Conservation (phyloP, 805 yeast genomes). For the Wilhelminamyces savonicus region DNA sequence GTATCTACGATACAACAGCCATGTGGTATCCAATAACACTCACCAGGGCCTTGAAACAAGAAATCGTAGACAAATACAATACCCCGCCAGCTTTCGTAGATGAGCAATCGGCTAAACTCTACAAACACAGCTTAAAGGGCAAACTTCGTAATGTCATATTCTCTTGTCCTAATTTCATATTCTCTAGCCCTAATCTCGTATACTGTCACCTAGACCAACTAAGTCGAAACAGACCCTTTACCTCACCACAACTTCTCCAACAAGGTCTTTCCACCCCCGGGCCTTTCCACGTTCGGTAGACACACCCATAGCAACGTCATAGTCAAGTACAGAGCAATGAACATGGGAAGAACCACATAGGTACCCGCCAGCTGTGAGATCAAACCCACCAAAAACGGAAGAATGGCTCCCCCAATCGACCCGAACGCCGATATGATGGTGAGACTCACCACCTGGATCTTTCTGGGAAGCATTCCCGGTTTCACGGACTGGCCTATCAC, state of each 20-base stretch:
- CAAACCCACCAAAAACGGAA: conserved; percentile 49
- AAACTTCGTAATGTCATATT: too few relatives aligned
- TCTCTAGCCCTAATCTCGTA: too few relatives aligned
- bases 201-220: too few relatives aligned
- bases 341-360: conserved; percentile 44
- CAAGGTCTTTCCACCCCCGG: conserved; percentile 1
- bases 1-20: too few relatives aligned
- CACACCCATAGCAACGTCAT: conserved; percentile 35
- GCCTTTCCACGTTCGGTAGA: conserved; percentile 29
- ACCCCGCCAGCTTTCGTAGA: too few relatives aligned
- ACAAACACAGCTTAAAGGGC: too few relatives aligned
- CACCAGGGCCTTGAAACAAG: too few relatives aligned
- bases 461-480: conserved; percentile 37
- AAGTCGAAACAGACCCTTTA: too few relatives aligned
- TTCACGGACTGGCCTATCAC: conserved; percentile 39
- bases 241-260: conserved; percentile 15
- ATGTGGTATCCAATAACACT: too few relatives aligned
- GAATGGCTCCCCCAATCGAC: conserved; percentile 50
- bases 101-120: too few relatives aligned
- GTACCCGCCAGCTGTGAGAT: conserved; percentile 41
- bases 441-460: conserved; percentile 44
- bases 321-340: conserved; percentile 27
- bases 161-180: too few relatives aligned
- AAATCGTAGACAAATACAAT: too few relatives aligned
- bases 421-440: conserved; percentile 53